Evolutionary conservation across 2,329 filamentous ascomycete species (phyloP).

Genomic region (Pseudohalonectria lignicola): DNA sequence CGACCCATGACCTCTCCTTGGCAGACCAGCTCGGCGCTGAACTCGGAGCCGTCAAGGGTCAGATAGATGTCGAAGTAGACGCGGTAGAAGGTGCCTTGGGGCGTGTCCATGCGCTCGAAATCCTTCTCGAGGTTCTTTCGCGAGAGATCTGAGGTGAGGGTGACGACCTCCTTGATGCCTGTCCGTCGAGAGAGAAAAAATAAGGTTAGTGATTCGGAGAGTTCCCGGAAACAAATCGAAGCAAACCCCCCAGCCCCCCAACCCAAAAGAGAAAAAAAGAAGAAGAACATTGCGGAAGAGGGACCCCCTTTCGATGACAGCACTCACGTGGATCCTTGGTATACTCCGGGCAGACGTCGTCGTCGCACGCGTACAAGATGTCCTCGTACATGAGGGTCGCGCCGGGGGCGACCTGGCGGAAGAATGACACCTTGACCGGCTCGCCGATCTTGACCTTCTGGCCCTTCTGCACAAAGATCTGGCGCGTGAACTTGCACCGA

Average conservation of each 20-base stretch:
- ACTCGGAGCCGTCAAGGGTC: conserved; percentile 92
- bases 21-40: conserved; percentile 97
- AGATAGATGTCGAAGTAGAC: conserved; percentile 75
- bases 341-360: conserved; percentile 96
- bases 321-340: conserved; percentile 97
- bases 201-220: background rate
- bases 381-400: conserved; percentile 99
- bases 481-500: conserved; percentile 94
- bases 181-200: conserved; percentile 14
- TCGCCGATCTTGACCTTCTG: conserved; percentile 99
- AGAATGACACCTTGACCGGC: conserved; percentile 97
- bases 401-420: conserved; percentile 92
- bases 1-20: conserved; percentile 98
- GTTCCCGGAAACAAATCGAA: background rate
- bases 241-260: too few species aligned
- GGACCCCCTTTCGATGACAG: too few species aligned
- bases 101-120: conserved; percentile 98
- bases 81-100: conserved; percentile 91
- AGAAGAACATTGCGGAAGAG: too few species aligned
- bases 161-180: conserved; percentile 99
- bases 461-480: conserved; percentile 98
- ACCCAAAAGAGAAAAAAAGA: background rate
- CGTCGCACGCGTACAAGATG: conserved; percentile 93
- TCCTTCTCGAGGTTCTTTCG: conserved; percentile 99
- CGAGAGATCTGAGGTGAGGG: conserved; percentile 89